Evolutionary conservation across 2,329 filamentous ascomycete genomes (phyloP).

Genomic region (Tympanopsis confertula): DNA sequence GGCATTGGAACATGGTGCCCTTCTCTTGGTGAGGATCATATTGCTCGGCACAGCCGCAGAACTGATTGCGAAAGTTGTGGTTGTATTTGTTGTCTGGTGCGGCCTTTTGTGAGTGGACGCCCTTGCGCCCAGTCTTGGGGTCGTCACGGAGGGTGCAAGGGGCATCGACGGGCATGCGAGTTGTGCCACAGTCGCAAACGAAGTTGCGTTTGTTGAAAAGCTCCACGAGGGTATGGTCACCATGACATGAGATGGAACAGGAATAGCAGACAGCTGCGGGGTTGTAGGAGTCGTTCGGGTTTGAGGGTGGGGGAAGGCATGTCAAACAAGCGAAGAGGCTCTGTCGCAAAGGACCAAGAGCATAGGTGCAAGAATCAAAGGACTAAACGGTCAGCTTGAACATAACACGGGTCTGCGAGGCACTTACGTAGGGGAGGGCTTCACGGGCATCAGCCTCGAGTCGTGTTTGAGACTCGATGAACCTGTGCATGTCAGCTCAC

Average conservation of each 20-base stretch:
- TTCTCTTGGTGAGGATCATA: constrained; percentile 85
- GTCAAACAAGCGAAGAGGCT: constrained; percentile 86
- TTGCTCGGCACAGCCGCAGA: constrained; percentile 79
- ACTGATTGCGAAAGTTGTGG: constrained; percentile 85
- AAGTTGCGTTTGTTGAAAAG: constrained; percentile 94
- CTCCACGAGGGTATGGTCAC: constrained; percentile 87
- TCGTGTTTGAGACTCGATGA: constrained; percentile 77
- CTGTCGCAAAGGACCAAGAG: constrained; percentile 79
- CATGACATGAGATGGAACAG: constrained; percentile 92
- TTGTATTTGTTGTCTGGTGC: constrained; percentile 76
- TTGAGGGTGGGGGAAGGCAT: constrained; percentile 70
- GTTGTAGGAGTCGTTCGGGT: constrained; percentile 48
- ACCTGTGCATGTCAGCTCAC: constrained; percentile 35
- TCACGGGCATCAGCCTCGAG: constrained; percentile 93
- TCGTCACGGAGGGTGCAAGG: constrained; percentile 70
- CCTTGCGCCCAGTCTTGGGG: constrained; percentile 59
- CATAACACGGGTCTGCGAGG: constrained; percentile 2
- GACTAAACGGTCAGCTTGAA: constrained; percentile 40
- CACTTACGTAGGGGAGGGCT: constrained; percentile 77
- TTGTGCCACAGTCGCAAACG: constrained; percentile 90
- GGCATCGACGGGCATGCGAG: constrained; percentile 56
- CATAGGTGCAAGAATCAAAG: constrained; percentile 84
- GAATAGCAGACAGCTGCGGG: constrained; percentile 88
- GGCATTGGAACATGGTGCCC: constrained; percentile 95
- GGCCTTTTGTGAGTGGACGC: constrained; percentile 65